Percentiles rank a stretch among this genome's conserved stretches.
Evolutionary conservation across 2,329 filamentous ascomycete species (phyloP).

Genomic region (Dothistroma septosporum): DNA sequence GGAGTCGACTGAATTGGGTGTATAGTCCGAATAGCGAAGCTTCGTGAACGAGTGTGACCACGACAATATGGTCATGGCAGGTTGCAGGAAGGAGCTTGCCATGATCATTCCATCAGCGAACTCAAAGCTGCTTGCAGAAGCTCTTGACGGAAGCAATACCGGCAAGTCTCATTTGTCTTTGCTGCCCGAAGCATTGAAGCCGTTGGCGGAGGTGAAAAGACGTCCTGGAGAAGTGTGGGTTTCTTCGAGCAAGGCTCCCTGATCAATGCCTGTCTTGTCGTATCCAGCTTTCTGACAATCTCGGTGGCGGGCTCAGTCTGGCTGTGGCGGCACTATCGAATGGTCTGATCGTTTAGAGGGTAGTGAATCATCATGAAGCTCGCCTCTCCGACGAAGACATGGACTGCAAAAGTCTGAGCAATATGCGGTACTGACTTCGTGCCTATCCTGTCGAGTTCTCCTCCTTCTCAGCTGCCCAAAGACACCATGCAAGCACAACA

Average conservation of each 20-base stretch:
- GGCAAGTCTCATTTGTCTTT: slow-evolving; percentile 14
- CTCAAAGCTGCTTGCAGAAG: slow-evolving; percentile 5
- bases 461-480: slow-evolving; percentile 39
- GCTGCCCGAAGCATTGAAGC: slow-evolving; percentile 18
- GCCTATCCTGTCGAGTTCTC: slow-evolving; percentile 4
- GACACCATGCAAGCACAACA: slow-evolving; percentile 39
- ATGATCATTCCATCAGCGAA: slow-evolving; percentile 24
- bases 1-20: no score
- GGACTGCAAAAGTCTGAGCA: not conserved
- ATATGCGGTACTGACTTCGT: not conserved
- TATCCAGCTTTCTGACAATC: slow-evolving; percentile 23
- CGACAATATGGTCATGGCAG: no score
- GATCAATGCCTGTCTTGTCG: slow-evolving; percentile 36
- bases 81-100: no score
- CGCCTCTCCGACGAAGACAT: not conserved
- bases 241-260: slow-evolving; percentile 39
- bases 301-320: slow-evolving; percentile 17
- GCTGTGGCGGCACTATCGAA: slow-evolving; percentile 16
- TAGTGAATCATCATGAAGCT: not conserved
- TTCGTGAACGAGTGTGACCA: no score
- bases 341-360: not conserved
- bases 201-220: slow-evolving; percentile 33
- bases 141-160: not conserved
- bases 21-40: no score
- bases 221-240: slow-evolving; percentile 34